Evolutionary conservation across 805 yeast genomes (phyloP).

Genomic region (Kuraishia borneana): DNA sequence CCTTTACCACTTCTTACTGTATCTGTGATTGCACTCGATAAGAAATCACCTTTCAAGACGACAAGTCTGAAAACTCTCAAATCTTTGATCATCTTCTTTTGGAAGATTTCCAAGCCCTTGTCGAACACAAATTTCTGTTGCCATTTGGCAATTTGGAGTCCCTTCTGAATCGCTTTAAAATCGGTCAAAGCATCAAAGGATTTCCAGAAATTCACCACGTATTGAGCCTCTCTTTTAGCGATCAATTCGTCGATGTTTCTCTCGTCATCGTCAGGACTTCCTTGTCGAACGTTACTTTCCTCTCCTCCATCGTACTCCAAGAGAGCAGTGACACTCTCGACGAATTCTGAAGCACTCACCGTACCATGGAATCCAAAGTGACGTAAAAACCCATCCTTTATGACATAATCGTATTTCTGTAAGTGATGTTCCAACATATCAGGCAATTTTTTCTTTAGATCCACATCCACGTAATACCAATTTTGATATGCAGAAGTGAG

Average conservation of each 20-base stretch:
- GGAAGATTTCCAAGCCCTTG: slow-evolving; percentile 84
- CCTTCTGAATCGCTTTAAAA: slow-evolving; percentile 48
- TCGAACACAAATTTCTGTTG: slow-evolving; percentile 77
- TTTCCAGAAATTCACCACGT: slow-evolving; percentile 37
- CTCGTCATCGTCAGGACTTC: slow-evolving; percentile 11
- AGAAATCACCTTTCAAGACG: slow-evolving; percentile 64
- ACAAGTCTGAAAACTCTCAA: slow-evolving; percentile 75
- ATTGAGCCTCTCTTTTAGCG: slow-evolving; percentile 18
- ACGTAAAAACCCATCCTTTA: slow-evolving; percentile 78
- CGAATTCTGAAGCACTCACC: slow-evolving; percentile 86
- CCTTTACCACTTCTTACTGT: slow-evolving; percentile 10
- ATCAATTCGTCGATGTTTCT: slow-evolving; percentile 16
- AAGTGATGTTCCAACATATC: slow-evolving; percentile 58
- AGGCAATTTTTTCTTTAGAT: slow-evolving; percentile 63
- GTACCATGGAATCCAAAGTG: slow-evolving; percentile 83
- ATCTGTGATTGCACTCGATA: slow-evolving; percentile 5
- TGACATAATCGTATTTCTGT: slow-evolving; percentile 65
- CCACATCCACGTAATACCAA: slow-evolving; percentile 84
- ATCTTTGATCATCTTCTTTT: slow-evolving; percentile 69
- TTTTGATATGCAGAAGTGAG: slow-evolving; percentile 80
- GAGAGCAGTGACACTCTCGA: slow-evolving; percentile 77
- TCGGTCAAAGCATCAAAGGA: slow-evolving; percentile 43
- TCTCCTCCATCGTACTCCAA: slow-evolving; percentile 53
- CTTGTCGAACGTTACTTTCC: background rate
- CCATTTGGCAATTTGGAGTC: slow-evolving; percentile 73